phyloP scores from a whole-genome alignment of 2,329 filamentous ascomycete species.

The Diaporthe aspalathi region DNA sequence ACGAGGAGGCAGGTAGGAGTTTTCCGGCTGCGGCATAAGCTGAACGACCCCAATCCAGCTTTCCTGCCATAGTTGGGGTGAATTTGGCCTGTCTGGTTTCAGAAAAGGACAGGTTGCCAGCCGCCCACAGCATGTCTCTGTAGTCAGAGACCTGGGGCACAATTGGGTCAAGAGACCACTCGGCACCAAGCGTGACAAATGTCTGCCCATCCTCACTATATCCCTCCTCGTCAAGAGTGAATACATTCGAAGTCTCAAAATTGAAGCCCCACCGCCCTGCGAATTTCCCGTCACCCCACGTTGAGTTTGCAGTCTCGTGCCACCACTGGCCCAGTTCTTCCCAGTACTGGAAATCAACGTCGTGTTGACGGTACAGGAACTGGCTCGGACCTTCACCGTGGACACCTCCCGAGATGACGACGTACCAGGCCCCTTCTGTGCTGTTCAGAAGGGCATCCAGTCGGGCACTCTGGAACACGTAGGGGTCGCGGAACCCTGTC shows the following conservation, averaged over 20 bases:
- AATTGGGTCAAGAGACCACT: slow-evolving; percentile 53
- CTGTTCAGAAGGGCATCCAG: slow-evolving; percentile 51
- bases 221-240: slow-evolving; percentile 53
- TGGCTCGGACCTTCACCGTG: slow-evolving; percentile 52
- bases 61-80: slow-evolving; percentile 54
- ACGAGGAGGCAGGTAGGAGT: slow-evolving; percentile 51
- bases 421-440: slow-evolving; percentile 50
- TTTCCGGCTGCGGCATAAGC: slow-evolving; percentile 59
- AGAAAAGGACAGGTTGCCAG: slow-evolving; percentile 49
- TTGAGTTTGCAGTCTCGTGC: slow-evolving; percentile 53
- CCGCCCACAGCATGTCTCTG: slow-evolving; percentile 56
- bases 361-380: slow-evolving; percentile 54
- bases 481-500: slow-evolving; percentile 57
- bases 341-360: slow-evolving; percentile 51
- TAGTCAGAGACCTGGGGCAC: slow-evolving; percentile 52
- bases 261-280: slow-evolving; percentile 56
- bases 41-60: slow-evolving; percentile 54
- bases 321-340: slow-evolving; percentile 49
- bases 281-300: slow-evolving; percentile 50
- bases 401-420: slow-evolving; percentile 53
- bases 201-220: slow-evolving; percentile 53
- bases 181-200: slow-evolving; percentile 54
- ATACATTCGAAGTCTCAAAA: slow-evolving; percentile 58
- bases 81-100: slow-evolving; percentile 48
- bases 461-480: slow-evolving; percentile 52